Base-by-base conservation (phyloP, 1,284 basidiomycete genomes). In the Leucoagaricus sp. region DNA sequence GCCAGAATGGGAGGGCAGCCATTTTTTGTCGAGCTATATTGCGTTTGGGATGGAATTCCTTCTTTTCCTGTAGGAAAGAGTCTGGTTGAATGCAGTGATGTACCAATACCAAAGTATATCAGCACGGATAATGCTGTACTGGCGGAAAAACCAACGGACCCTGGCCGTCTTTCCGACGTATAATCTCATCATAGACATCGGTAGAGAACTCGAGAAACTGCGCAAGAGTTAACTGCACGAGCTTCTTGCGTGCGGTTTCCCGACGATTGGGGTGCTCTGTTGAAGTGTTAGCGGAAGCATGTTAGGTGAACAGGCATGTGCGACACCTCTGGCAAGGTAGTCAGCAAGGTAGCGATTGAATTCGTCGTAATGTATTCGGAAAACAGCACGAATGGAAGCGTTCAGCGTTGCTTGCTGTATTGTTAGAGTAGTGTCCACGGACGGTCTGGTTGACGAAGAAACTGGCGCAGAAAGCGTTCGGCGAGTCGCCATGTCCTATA, bases 11-110 rank as follows among this genome's bases (percentile, higher is more conserved):
- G 15, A 99, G 80, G 0, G 96, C 99, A 3, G 97, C 94, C 9
- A 99, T 86, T 74, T 99, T 99, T 74, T 99, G 97, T 31, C 97
- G 84, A 2, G 97, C 97, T 75, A 98, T 96, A 71, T 99, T 99
- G 49, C 97, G 89, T 73, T 98, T 99, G 1, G 96, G 96, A 73
- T 99, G 97, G 69, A 99, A 99, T 66, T 98, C 96, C 61, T 94
- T 88, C 60, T 94, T 84, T 1, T 94, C 86, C 28, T 94, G 93
- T 21, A 98, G 82, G 75, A 94, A 97, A 19, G 94, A 93, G 21
- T 89, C 93, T 91, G 50, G 53, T 40, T 46, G 40, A 50, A 28
- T 19, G 19, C 45, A 53, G 54, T 40, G 46, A 51, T 46, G 63
- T 48, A 53, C 46, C 25, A 50, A 41, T 23, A 29, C 58, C 33